These are phyloP conservation scores for Tripterygium wilfordii DNA, from an alignment of 177 flowering plant genomes.

Conservation along the genomic window DNA sequence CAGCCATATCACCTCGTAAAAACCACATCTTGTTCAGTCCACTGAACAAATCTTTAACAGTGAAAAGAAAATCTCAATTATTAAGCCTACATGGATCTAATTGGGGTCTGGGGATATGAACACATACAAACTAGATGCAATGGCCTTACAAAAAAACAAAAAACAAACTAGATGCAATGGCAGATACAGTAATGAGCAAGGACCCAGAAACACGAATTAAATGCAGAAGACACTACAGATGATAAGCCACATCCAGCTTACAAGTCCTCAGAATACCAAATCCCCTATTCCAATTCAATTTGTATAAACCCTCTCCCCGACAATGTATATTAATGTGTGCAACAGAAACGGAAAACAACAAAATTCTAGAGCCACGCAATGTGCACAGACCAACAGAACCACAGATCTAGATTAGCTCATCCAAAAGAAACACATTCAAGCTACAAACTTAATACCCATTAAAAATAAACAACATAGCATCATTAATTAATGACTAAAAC, in stretches of 20 bases:
- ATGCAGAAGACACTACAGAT: not conserved
- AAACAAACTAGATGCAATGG: slow-evolving; percentile 1
- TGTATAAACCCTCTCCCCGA: too few relatives aligned
- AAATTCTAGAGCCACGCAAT: slow-evolving; percentile 9
- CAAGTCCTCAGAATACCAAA: slow-evolving; percentile 3
- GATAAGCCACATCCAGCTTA: not conserved
- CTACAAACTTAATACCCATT: too few relatives aligned
- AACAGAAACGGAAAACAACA: not conserved
- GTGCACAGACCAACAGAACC: not conserved
- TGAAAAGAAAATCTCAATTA: not conserved
- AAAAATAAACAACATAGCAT: too few relatives aligned
- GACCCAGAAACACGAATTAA: not conserved
- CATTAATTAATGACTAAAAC: too few relatives aligned
- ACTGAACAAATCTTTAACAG: not conserved
- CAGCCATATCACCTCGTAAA: not conserved
- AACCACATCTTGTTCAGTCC: slow-evolving; percentile 8
- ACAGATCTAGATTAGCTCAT: slow-evolving; percentile 23
- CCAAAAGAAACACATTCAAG: not conserved
- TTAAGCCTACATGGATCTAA: not conserved
- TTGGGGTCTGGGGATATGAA: too few relatives aligned
- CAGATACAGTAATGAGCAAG: too few relatives aligned
- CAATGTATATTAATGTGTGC: too few relatives aligned
- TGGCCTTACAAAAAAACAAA: too few relatives aligned
- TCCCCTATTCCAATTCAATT: too few relatives aligned
- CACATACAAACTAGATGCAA: slow-evolving; percentile 3